Evolutionary conservation across 495 filamentous ascomycete species (phyloP).

Genomic region (Entonaema liquescens): DNA sequence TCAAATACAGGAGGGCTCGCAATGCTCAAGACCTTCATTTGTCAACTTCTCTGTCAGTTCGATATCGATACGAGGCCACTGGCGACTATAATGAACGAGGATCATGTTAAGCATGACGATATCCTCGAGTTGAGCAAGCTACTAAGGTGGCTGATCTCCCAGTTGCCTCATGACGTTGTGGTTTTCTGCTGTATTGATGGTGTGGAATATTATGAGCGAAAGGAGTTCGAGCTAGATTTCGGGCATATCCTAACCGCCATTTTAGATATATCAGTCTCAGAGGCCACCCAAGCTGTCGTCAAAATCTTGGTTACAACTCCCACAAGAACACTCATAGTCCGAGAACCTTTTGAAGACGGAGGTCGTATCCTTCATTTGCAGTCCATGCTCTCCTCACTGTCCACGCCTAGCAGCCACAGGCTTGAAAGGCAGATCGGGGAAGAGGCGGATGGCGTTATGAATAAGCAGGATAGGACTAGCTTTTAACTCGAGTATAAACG

Average conservation of each 20-base stretch:
- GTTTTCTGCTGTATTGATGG: background rate
- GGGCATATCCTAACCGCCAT: background rate
- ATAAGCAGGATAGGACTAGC: background rate
- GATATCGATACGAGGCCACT: background rate
- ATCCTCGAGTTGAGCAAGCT: background rate
- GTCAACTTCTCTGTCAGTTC: background rate
- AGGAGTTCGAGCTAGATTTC: background rate
- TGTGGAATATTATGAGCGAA: background rate
- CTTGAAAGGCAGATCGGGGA: background rate
- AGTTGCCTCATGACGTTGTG: background rate
- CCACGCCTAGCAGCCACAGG: background rate
- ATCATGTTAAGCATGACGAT: background rate
- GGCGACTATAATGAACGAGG: background rate
- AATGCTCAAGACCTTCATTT: background rate
- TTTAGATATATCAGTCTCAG: background rate
- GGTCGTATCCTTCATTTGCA: background rate
- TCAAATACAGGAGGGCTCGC: background rate
- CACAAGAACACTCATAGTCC: background rate
- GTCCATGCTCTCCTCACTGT: background rate
- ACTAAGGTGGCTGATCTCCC: background rate
- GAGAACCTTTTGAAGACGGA: background rate
- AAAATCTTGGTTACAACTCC: background rate
- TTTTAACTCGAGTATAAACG: background rate
- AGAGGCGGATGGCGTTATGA: background rate
- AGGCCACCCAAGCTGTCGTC: background rate